Conservation (phyloP, 139 green algal species). For the Bryopsis sp. region DNA sequence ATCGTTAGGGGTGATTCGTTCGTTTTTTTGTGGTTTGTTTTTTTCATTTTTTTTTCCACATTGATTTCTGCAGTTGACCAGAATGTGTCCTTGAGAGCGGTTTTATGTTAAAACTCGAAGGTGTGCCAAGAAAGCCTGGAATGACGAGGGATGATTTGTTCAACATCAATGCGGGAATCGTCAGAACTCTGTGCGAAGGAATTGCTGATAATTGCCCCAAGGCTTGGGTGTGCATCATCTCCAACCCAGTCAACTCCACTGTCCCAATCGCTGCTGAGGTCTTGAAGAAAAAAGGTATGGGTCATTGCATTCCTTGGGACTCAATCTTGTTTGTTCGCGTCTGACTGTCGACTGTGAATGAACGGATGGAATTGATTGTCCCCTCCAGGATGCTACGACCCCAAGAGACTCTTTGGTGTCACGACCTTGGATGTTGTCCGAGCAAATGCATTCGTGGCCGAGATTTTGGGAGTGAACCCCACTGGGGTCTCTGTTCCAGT, state of each 20-base stretch:
- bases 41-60: too few relatives aligned
- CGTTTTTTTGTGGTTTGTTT: too few relatives aligned
- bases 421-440: constrained; percentile 87
- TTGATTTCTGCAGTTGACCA: too few relatives aligned
- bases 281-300: constrained; percentile 66
- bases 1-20: too few relatives aligned
- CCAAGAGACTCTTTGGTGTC: constrained; percentile 77
- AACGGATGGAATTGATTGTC: constrained; percentile 18
- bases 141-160: constrained; percentile 99
- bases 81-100: too few relatives aligned
- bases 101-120: too few relatives aligned
- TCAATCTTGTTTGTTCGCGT: neutral
- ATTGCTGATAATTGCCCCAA: constrained; percentile 64
- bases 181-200: constrained; percentile 72
- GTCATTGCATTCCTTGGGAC: constrained; percentile 46
- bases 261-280: constrained; percentile 94
- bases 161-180: constrained; percentile 98
- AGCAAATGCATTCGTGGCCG: constrained; percentile 50
- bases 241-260: constrained; percentile 97
- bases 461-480: constrained; percentile 49
- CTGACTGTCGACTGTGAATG: constrained; percentile 22
- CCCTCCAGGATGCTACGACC: constrained; percentile 68
- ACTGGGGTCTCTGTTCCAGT: constrained; percentile 86
- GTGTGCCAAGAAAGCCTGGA: constrained; percentile 91
- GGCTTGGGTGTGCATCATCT: constrained; percentile 79